Evolutionary conservation across 805 yeast genomes (phyloP), one percentile per base, ranked within the genome.

Genomic region (Blastobotrys peoriensis): DNA sequence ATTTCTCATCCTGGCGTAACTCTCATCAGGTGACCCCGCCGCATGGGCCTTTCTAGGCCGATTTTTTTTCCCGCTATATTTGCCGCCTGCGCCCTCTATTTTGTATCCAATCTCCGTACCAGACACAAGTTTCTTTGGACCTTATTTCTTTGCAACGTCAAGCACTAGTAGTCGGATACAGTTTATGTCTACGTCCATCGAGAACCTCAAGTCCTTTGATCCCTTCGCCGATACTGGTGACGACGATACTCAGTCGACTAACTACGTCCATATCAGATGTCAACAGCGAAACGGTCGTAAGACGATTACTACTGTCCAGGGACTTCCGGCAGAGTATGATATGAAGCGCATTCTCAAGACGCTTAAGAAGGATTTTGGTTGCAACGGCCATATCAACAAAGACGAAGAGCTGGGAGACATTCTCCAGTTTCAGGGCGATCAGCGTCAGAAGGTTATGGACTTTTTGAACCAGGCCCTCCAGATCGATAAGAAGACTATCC

Each of bases 151-250:
- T n/a, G n/a, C n/a, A n/a, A n/a, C n/a, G n/a, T n/a, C n/a, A n/a
- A n/a, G n/a, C n/a, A n/a, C n/a, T n/a, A n/a, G n/a, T n/a, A n/a
- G n/a, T n/a, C n/a, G n/a, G n/a, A n/a, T 43, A 50, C 47, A 64
- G 63, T 67, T 67, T 67, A 68, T 68, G 72, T 67, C 73, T 61
- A 58, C 89, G 74, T 86, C 96, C 72, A 86, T 91, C 79, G 94
- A 91, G 76, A 68, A 69, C 60, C 65, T 69, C 60, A 69, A 68
- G 61, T 57, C 73, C 52, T 69, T 69, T 64, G 70, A 91, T 74
- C 98, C 98, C 53, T 91, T 91, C 82, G 97, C 98, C 82, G 98
- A 91, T 71, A 89, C 97, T 73, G 98, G 97, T 76, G 98, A 91
- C 79, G 94, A 93, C 74, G 96, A 91, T 69, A 84, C 95, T 59